Base-by-base conservation (phyloP, 202 grass and related monocot species). In the Zizania palustris region DNA sequence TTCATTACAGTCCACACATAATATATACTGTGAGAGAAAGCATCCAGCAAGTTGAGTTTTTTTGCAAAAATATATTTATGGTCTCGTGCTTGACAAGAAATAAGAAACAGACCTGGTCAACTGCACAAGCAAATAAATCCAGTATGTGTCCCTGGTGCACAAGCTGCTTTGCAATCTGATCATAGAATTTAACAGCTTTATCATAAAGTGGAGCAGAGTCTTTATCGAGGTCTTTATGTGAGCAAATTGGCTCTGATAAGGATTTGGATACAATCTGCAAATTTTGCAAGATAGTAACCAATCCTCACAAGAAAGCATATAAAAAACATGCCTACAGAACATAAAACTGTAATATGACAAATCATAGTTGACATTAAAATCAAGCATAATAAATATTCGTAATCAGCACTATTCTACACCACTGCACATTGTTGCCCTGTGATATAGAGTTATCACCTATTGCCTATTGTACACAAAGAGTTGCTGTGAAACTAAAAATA, bases 181-280 rank as follows among this genome's bases (percentile, higher is more conserved):
- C 88, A 53, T 92, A 93, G 79, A 97, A 97, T 71, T 97, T 97
- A 34, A 93, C 88, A 72, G 94, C 91, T 89, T 97, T 97, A 73
- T 87, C 83, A 88, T 89, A 88, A 74, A 93, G 81, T 69, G 91
- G 84, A 56, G 84, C 94, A 11, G 94, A 89, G 73, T 84, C 88
- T 90, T 97, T 97, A 86, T 93, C 91, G 2, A 97, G 86, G 36
- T 97, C 94, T 85, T 97, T 97, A 62, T 97, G 94, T 53, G 94
- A 93, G 72, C 94, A 90, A 87, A 97, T 97, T 83, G 93, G 91
- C 42, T 97, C 91, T 72, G 88, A 88, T 71, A 97, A 87, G 69
- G 87, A 88, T 81, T 97, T 97, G 14, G 91, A 90, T 88, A 93
- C 91, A 84, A 97, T 97, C 94, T 97, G 94, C 11, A 93, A 90